phyloP scores from a whole-genome alignment of 345 rosid genomes.

The Salix purpurea region DNA sequence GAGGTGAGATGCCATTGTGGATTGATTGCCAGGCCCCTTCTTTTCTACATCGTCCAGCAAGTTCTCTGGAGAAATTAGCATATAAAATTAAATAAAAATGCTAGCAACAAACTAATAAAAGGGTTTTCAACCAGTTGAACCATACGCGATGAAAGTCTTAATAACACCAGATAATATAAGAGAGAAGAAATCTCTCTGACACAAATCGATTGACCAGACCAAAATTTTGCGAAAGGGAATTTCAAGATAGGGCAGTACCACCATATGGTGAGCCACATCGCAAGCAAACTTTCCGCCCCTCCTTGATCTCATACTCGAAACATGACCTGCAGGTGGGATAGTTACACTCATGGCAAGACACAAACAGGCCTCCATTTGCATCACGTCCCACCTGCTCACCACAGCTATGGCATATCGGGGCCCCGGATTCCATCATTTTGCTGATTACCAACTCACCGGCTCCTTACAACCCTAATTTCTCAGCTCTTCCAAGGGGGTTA shows the following conservation, averaged over 20 bases:
- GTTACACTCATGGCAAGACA: conserved; percentile 79
- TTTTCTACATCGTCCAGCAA: conserved; percentile 48
- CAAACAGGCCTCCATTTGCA: conserved; percentile 62
- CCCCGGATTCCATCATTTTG: conserved; percentile 78
- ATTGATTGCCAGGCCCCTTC: conserved; percentile 36
- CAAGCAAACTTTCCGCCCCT: conserved; percentile 72
- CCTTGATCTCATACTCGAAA: conserved; percentile 75
- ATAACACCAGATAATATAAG: not conserved
- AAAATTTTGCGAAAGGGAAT: not conserved
- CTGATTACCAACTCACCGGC: not conserved
- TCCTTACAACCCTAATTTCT: conserved; percentile 6
- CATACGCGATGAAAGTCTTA: not conserved
- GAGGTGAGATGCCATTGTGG: conserved; percentile 47
- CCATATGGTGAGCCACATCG: conserved; percentile 74
- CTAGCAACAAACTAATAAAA: not conserved
- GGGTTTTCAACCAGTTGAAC: not conserved
- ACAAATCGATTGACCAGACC: not conserved
- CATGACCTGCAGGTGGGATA: conserved; percentile 92
- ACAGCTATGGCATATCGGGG: conserved; percentile 74
- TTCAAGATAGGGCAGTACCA: conserved; percentile 32
- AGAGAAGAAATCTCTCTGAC: not conserved
- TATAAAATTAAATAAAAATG: not conserved
- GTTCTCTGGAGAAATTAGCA: conserved; percentile 41
- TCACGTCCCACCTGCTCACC: conserved; percentile 66
- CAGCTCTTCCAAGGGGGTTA: not conserved